These are phyloP conservation scores for Brettanomyces anomalus DNA, from an alignment of 805 yeast species.

Conservation along the genomic window DNA sequence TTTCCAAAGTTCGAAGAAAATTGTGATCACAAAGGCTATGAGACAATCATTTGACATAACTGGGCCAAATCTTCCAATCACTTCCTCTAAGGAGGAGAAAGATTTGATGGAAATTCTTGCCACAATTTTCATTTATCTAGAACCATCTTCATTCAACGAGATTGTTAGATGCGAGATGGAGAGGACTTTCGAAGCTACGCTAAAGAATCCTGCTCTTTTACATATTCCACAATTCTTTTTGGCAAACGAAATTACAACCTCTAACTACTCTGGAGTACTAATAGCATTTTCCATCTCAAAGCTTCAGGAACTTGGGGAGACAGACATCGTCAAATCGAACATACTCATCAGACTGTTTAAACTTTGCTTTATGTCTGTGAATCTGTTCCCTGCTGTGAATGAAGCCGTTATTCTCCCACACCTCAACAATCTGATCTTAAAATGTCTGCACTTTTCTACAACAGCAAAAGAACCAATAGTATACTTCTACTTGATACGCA, in stretches of 20 bases:
- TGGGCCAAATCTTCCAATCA: slow-evolving; percentile 76
- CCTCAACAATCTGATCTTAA: slow-evolving; percentile 70
- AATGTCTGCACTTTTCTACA: slow-evolving; percentile 70
- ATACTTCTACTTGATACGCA: slow-evolving; percentile 79
- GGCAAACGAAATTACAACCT: slow-evolving; percentile 90
- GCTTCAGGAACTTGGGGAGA: slow-evolving; percentile 70
- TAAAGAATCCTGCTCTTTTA: slow-evolving; percentile 74
- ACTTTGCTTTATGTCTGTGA: slow-evolving; percentile 92
- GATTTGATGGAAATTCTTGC: slow-evolving; percentile 95
- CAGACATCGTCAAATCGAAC: slow-evolving; percentile 67
- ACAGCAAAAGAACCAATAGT: slow-evolving; percentile 86
- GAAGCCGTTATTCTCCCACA: slow-evolving; percentile 87
- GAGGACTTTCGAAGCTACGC: slow-evolving; percentile 66
- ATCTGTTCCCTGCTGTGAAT: slow-evolving; percentile 77
- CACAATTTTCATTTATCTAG: slow-evolving; percentile 86
- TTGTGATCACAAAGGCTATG: slow-evolving; percentile 23
- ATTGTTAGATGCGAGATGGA: slow-evolving; percentile 76
- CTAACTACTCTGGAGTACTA: slow-evolving; percentile 80
- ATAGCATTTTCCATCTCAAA: slow-evolving; percentile 67
- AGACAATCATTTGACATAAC: slow-evolving; percentile 48
- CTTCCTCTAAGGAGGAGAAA: slow-evolving; percentile 86
- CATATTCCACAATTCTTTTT: slow-evolving; percentile 91
- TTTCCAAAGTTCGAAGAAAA: slow-evolving; percentile 53
- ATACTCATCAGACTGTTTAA: slow-evolving; percentile 82
- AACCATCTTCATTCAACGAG: slow-evolving; percentile 92